Evolutionary conservation across 2,329 filamentous ascomycete species (phyloP).

Genomic region (Xenoacremonium recifei): DNA sequence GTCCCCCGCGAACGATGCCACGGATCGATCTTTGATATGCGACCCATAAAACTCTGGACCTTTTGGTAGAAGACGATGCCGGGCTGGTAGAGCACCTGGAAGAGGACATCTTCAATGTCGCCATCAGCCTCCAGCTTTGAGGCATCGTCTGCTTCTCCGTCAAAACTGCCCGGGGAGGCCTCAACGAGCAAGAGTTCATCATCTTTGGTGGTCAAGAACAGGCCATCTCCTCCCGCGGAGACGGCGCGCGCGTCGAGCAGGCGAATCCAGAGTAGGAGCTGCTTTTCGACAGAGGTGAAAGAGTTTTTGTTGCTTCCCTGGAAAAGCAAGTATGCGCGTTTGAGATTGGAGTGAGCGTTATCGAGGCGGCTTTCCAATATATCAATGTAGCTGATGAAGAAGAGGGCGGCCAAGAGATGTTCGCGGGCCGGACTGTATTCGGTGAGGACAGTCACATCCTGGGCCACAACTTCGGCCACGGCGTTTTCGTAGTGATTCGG

Average conservation of each 20-base stretch:
- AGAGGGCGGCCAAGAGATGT: constrained; percentile 48
- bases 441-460: constrained; percentile 20
- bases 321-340: constrained; percentile 47
- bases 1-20: constrained; percentile 56
- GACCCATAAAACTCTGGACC: constrained; percentile 56
- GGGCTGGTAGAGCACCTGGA: constrained; percentile 54
- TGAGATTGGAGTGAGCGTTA: constrained; percentile 48
- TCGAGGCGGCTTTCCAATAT: constrained; percentile 42
- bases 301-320: constrained; percentile 37
- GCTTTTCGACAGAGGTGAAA: constrained; percentile 41
- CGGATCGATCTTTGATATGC: constrained; percentile 55
- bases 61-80: constrained; percentile 58
- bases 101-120: constrained; percentile 50
- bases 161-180: constrained; percentile 39
- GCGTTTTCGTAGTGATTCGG: constrained; percentile 38
- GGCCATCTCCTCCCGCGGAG: constrained; percentile 53
- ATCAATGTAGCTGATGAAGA: constrained; percentile 55
- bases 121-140: constrained; percentile 25
- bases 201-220: constrained; percentile 48
- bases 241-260: constrained; percentile 55
- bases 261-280: constrained; percentile 53
- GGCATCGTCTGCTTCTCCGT: constrained; percentile 27
- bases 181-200: constrained; percentile 46
- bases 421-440: constrained; percentile 35
- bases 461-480: constrained; percentile 29